phyloP scores from a whole-genome alignment of 169 alveolate genomes.

The Plasmodium berghei region DNA sequence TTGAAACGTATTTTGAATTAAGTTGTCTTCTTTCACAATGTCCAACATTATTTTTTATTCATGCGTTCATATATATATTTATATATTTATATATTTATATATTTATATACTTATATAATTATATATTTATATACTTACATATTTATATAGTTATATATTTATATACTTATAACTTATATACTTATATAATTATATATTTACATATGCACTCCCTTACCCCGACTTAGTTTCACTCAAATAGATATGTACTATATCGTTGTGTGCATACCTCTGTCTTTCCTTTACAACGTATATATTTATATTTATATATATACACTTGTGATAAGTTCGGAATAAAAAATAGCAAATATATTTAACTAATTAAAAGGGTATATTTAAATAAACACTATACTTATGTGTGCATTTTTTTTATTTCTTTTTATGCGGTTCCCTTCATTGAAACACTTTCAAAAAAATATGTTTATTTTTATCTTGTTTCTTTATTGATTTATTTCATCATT shows the following conservation, averaged over 20 bases:
- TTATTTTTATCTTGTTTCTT: not conserved
- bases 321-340: not conserved
- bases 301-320: not conserved
- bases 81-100: not conserved
- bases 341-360: not conserved
- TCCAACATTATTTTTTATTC: slow-evolving; percentile 24
- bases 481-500: not conserved
- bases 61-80: not conserved
- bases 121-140: too few species aligned
- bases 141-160: too few species aligned
- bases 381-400: not conserved
- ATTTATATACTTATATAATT: too few species aligned
- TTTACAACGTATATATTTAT: not conserved
- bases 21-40: slow-evolving; percentile 24
- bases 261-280: not conserved
- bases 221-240: too few species aligned
- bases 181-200: not conserved
- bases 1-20: slow-evolving; percentile 51
- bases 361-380: not conserved
- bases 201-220: not conserved
- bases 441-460: not conserved
- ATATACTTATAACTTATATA: too few species aligned
- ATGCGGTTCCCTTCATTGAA: not conserved
- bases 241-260: not conserved
- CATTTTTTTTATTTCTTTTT: not conserved